phyloP scores from a whole-genome alignment of 495 filamentous ascomycete genomes.

The Tricharina praecox region DNA sequence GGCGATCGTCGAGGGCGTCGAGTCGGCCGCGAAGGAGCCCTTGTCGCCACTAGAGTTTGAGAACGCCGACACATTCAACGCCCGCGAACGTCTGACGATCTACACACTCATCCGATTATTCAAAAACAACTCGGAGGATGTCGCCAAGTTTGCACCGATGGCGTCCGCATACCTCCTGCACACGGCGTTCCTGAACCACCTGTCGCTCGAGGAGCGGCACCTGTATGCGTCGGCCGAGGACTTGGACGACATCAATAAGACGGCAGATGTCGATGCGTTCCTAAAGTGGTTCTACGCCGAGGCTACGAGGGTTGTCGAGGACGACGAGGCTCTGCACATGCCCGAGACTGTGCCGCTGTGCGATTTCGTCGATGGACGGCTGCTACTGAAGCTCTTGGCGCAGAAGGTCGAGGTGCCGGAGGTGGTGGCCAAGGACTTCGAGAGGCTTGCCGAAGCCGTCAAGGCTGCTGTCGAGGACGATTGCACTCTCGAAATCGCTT shows the following conservation, averaged over 20 bases:
- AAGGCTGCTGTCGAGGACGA: background rate
- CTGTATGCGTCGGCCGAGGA: background rate
- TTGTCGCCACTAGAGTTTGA: no score
- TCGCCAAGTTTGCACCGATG: background rate
- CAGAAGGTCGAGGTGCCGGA: background rate
- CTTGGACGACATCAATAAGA: background rate
- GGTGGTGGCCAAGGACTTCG: background rate
- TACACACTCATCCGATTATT: constrained; percentile 3
- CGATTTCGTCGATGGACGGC: constrained; percentile 49
- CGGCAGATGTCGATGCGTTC: constrained; percentile 10
- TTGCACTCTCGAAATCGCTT: background rate
- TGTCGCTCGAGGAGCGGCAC: constrained; percentile 23
- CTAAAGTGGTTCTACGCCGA: constrained; percentile 13
- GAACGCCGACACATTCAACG: background rate
- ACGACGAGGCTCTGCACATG: background rate
- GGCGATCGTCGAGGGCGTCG: no score
- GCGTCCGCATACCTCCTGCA: constrained; percentile 25
- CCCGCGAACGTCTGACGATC: background rate
- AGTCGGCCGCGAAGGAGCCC: no score
- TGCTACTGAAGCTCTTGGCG: constrained; percentile 30
- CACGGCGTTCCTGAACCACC: constrained; percentile 23
- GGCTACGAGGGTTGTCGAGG: constrained; percentile 5
- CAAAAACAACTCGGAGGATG: background rate
- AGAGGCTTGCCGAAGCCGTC: background rate
- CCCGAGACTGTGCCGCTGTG: constrained; percentile 29